Base-by-base conservation (phyloP, 2,329 filamentous ascomycete species). In the Thielaviopsis musarum region DNA sequence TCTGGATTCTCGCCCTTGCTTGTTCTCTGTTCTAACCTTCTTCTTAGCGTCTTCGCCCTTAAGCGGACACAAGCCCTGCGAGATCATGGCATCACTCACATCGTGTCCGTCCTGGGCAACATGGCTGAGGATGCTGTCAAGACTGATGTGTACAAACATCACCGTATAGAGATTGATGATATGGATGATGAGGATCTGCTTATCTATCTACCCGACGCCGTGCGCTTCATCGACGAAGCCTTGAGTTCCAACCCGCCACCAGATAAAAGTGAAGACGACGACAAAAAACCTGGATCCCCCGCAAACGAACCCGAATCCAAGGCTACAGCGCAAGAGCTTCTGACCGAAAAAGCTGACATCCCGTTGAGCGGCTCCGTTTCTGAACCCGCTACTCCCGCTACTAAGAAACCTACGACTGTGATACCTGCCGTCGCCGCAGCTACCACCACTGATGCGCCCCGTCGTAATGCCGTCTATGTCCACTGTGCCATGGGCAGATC, bases 401-500 rank as follows among this genome's bases (percentile, higher is more conserved):
- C 45, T 13, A 49, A 49, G 19, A 49, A 49, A 9, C 45, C 45
- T 21, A 49, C 45, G 17, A 5, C 45, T 19, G 45, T 21, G n/a
- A 49, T 49, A 49, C 45, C 45, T n/a, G 45, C 45, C n/a, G 45
- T 49, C 21, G 45, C 45, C 17, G 38, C 38, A 10, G 45, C 45
- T 9, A 41, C 48, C 17, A 45, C 52, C 3, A 28, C 53, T 17
- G 45, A 48, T 30, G 38, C 54, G 34, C 52, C 60, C 5, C 48
- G 56, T 15, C 58, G 58, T 15, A 61, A 61, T 22, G 77, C 72
- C 15, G 78, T 83, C 28, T 78, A 77, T 59, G 79, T 83, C 10
- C 76, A 79, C 72, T 95, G 93, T 77, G 91, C 90, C 22, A 95
- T 95, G 83, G 93, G 93, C 58, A 95, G 94, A 73, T 96, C 91